Evolutionary conservation across 2,329 filamentous ascomycete species (phyloP), one percentile per base, ranked within the genome.

Genomic region (Fusarium sulawesiense): DNA sequence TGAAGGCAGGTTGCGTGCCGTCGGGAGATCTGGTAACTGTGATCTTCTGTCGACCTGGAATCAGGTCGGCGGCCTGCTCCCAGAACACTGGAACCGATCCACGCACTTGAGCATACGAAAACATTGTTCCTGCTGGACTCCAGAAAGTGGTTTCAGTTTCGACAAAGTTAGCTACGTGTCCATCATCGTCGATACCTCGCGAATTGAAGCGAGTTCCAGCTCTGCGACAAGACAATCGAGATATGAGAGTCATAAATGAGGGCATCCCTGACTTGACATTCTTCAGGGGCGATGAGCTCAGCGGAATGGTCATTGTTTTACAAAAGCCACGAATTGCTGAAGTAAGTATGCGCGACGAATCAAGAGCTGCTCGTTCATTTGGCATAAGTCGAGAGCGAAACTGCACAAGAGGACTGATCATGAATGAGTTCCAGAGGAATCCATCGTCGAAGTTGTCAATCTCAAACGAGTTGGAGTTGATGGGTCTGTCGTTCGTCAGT

Each of bases 151-250:
- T 97, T 81, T 99, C 96, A 0, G 94, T 96, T 80, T 99, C 96
- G n/a, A 98, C 96, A 80, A 97, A 99, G 79, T 99, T 99, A 65
- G 96, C 94, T 29, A 98, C 96, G 75, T 98, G 93, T 16, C 96
- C 96, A 76, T 98, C 94, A 78, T 99, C 96, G 76, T 99, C 96
- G 70, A 99, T 97, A 41, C 96, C 96, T 72, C 96, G 88, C n/a
- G 95, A 92, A 79, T 98, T 98, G 85, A 98, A 99, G 42, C 96
- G 88, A 18, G 96, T 99, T 23, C 96, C 96, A 20, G 96, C 96
- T 81, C 95, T 89, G 73, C 90, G 88, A 76, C 94, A 98, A 3
- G 96, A 98, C 40, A 98, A 84, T 32, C 96, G 89, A 3, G 96
- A 98, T 66, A 98, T 96, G 23, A 98, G 85, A 1, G 94, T 98